Percentiles rank a stretch among this genome's conserved stretches.
phyloP scores from a whole-genome alignment of 2,329 filamentous ascomycete genomes.

The Pseudogymnoascus sp. region DNA sequence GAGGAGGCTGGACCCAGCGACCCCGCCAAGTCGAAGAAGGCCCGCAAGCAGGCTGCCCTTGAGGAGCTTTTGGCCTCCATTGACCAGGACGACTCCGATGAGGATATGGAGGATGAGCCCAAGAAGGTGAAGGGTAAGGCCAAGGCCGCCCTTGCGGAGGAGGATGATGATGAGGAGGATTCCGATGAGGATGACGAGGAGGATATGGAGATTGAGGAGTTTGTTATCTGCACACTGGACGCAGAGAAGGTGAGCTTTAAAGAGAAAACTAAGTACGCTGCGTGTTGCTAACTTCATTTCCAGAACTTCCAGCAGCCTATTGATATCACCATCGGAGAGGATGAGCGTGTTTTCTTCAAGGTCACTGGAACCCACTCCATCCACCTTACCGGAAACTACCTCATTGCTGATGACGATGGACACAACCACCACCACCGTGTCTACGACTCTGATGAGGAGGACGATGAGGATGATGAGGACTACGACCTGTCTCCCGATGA shows the following conservation, averaged over 20 bases:
- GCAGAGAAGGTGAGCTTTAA: slow-evolving; percentile 67
- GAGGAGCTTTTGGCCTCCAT: slow-evolving; percentile 70
- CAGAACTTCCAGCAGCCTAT: slow-evolving; percentile 93
- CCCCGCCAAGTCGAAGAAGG: slow-evolving; percentile 81
- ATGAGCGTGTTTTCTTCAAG: slow-evolving; percentile 87
- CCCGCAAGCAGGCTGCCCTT: slow-evolving; percentile 67
- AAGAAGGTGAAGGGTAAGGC: slow-evolving; percentile 54
- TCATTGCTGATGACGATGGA: slow-evolving; percentile 58
- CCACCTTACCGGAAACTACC: slow-evolving; percentile 93
- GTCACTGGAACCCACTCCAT: slow-evolving; percentile 84
- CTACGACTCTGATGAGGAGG: slow-evolving; percentile 54
- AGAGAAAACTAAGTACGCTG: background rate
- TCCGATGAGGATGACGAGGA: slow-evolving; percentile 54
- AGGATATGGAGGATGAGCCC: slow-evolving; percentile 67
- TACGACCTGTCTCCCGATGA: slow-evolving; percentile 77
- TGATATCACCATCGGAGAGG: slow-evolving; percentile 83
- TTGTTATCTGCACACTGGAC: slow-evolving; percentile 92
- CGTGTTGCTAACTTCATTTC: slow-evolving; percentile 20
- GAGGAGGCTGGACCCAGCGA: slow-evolving; percentile 84
- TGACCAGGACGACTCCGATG: slow-evolving; percentile 48
- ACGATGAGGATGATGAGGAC: slow-evolving; percentile 59
- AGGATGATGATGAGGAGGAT: slow-evolving; percentile 44
- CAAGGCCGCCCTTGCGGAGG: slow-evolving; percentile 42
- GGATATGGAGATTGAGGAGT: slow-evolving; percentile 70
- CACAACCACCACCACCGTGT: slow-evolving; percentile 50